Percentiles rank a stretch among this genome's conserved stretches.
These are phyloP conservation scores for Carex cristatella DNA, from an alignment of 176 grass and related monocot species.

Conservation along the genomic window DNA sequence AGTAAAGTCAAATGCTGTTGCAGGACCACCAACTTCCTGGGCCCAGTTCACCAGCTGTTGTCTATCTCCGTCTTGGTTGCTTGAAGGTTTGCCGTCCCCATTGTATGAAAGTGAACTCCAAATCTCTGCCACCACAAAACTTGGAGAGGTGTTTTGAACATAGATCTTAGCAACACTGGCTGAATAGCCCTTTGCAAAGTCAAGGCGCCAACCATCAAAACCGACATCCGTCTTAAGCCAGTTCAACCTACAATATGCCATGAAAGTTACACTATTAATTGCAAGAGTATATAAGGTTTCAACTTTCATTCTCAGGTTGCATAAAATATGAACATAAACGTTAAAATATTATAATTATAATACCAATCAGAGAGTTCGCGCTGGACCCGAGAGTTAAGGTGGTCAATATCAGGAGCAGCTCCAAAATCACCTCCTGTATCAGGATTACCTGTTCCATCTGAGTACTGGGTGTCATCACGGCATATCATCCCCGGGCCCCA, in stretches of 20 bases:
- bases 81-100: constrained; percentile 47
- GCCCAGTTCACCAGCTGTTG: constrained; percentile 72
- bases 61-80: constrained; percentile 52
- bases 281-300: too few relatives aligned
- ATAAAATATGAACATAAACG: too few relatives aligned
- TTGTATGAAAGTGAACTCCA: constrained; percentile 65
- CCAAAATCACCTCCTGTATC: constrained; percentile 53
- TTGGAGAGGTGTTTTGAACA: constrained; percentile 38
- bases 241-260: constrained; percentile 35
- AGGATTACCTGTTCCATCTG: constrained; percentile 61
- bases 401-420: constrained; percentile 75
- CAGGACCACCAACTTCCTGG: constrained; percentile 39
- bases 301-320: too few relatives aligned
- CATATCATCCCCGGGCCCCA: constrained; percentile 86
- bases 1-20: constrained; percentile 72
- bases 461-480: constrained; percentile 70
- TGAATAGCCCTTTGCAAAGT: constrained; percentile 74
- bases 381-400: constrained; percentile 72
- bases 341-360: too few relatives aligned
- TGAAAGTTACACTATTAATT: not conserved
- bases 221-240: constrained; percentile 72
- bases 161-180: constrained; percentile 50
- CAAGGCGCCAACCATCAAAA: constrained; percentile 76
- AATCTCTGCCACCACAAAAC: constrained; percentile 68
- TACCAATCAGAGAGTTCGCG: constrained; percentile 67